Base-by-base conservation (phyloP, 2,329 filamentous ascomycete species). In the Blumeriella jaapii region DNA sequence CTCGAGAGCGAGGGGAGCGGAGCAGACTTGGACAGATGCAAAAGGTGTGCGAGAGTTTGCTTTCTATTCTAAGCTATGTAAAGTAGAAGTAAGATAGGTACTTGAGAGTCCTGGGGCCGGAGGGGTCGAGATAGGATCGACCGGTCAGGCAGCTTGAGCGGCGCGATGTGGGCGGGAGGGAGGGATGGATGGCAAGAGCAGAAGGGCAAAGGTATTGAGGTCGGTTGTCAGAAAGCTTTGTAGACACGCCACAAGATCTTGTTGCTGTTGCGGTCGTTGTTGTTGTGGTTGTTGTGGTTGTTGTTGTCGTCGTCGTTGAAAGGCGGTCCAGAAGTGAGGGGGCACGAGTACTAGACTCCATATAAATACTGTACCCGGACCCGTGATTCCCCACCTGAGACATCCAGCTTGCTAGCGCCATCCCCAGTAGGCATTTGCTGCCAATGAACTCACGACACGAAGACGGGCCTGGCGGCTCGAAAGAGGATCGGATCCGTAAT, bases 41-140 rank as follows among this genome's bases (percentile, higher is more conserved):
- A 48, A 42, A 47, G 29, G 26, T 32, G 48, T 48, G 46, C 45
- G 53, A n/a, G n/a, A 48, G 46, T 59, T 63, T 62, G 58, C 67
- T 57, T 61, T 65, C 56, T 64, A 63, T 67, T 67, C 60, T 67
- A 65, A 59, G 58, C 62, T 65, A 55, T 60, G 54, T 64, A 65
- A 39, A 43, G 45, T 56, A 34, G 30, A 38, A 28, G 45, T 39
- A n/a, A n/a, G n/a, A n/a, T n/a, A n/a, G n/a, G n/a, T n/a, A n/a
- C n/a, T n/a, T n/a, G n/a, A 41, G 44, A 37, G 39, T 40, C 42
- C 42, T 44, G 49, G 34, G 47, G 48, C 43, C 46, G 44, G 47
- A 42, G 39, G 28, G 38, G 18, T 42, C 34, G 42, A 26, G 24
- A 17, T 16, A 14, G 12, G 24, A 3, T 34, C 34, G 42, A 40